Conservation (phyloP, 208 protist species). For the Eutreptiella sp. region DNA sequence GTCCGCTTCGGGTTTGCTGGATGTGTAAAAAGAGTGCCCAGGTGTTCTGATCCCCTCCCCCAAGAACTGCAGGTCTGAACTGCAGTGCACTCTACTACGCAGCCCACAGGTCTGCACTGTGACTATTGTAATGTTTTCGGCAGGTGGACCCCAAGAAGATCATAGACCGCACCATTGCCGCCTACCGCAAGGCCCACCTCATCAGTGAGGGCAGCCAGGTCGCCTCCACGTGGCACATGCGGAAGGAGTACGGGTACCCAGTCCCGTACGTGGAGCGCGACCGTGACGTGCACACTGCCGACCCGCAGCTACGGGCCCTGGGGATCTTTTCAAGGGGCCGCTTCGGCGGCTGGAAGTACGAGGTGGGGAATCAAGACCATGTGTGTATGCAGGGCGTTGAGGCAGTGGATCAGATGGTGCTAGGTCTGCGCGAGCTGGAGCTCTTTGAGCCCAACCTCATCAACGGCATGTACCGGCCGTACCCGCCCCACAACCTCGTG, state of each 20-base stretch:
- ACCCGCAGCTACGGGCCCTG: conserved; percentile 35
- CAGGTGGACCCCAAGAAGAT: conserved; percentile 38
- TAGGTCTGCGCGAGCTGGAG: conserved; percentile 26
- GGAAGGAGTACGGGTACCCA: conserved; percentile 62
- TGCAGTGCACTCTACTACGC: too few species aligned
- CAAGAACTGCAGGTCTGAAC: too few species aligned
- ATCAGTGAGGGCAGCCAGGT: conserved; percentile 44
- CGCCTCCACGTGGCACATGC: conserved; percentile 47
- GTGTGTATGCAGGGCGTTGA: conserved; percentile 62
- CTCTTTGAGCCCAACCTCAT: too few species aligned
- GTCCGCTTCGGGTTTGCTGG: too few species aligned
- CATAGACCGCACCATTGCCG: conserved; percentile 49
- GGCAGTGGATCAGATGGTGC: conserved; percentile 37
- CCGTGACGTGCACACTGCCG: conserved; percentile 44
- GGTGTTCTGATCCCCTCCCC: too few species aligned
- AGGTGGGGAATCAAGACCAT: conserved; percentile 63
- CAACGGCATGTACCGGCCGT: too few species aligned
- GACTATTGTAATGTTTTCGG: too few species aligned
- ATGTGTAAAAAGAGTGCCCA: too few species aligned
- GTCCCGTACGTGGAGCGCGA: conserved; percentile 55
- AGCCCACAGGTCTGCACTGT: neutral
- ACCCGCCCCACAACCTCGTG: too few species aligned
- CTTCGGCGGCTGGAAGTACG: conserved; percentile 61
- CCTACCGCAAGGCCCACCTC: conserved; percentile 36
- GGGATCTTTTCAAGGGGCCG: conserved; percentile 56